Evolutionary conservation across 1,139 yeast genomes (phyloP).

Genomic region (Zygoascus hellenicus): DNA sequence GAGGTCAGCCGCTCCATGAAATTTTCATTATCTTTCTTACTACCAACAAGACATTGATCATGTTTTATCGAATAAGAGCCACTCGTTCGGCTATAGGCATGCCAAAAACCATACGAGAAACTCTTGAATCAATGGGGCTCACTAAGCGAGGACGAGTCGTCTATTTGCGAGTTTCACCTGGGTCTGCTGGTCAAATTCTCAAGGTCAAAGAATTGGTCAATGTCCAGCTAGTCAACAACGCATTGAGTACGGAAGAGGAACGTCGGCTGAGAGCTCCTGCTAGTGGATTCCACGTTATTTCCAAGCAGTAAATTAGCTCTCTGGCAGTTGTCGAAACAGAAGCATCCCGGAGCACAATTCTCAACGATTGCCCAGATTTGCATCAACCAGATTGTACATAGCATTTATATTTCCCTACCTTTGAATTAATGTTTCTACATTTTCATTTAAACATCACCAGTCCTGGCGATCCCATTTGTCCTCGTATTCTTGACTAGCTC

Average conservation of each 20-base stretch:
- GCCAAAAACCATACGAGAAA: constrained; percentile 61
- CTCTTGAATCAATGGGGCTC: constrained; percentile 70
- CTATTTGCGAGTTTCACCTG: constrained; percentile 68
- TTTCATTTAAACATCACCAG: too few relatives aligned
- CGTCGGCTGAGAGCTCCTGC: constrained; percentile 29
- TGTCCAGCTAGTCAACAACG: constrained; percentile 64
- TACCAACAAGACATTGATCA: constrained; percentile 11
- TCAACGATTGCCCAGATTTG: too few relatives aligned
- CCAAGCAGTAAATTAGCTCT: not conserved
- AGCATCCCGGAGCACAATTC: too few relatives aligned
- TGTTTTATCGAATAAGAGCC: constrained; percentile 65
- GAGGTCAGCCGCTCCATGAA: too few relatives aligned
- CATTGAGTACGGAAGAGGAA: constrained; percentile 29
- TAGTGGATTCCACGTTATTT: constrained; percentile 24
- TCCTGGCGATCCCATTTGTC: too few relatives aligned
- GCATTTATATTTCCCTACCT: too few relatives aligned
- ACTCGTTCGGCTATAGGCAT: constrained; percentile 79
- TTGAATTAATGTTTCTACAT: too few relatives aligned
- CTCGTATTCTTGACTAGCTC: constrained; percentile 1
- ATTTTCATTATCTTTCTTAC: too few relatives aligned
- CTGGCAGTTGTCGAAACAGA: too few relatives aligned
- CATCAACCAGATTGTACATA: too few relatives aligned
- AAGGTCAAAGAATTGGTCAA: constrained; percentile 83
- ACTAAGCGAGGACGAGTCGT: constrained; percentile 66
- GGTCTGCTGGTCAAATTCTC: constrained; percentile 79